Evolutionary conservation across 139 green algal species (phyloP), one percentile per base, ranked within the genome.

Genomic region (Pleodorina starrii): DNA sequence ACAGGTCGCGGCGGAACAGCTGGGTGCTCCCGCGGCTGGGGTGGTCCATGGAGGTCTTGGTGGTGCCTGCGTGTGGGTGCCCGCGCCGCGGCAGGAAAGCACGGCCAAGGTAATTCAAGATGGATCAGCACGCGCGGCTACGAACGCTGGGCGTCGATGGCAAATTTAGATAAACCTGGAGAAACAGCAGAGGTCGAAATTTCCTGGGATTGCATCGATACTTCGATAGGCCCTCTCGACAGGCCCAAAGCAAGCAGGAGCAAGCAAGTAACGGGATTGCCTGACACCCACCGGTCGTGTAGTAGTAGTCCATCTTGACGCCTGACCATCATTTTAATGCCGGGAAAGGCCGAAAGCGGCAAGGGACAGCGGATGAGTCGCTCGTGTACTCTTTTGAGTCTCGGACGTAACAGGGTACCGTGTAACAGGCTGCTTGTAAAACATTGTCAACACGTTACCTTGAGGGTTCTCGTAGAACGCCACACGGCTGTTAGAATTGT

Each of bases 41-140:
- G 76, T 94, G 89, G 40, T 94, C 63, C 89, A 94, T 90, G 44
- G 38, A 78, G 10, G 90, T 94, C 63, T 94, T 94, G 23, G 90
- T 80, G 23, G 89, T 94, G 12, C 91, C 89, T 85, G 89, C 21
- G 3, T 38, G n/a, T n/a, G n/a, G n/a, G n/a, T n/a, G n/a, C n/a
- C n/a, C n/a, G n/a, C n/a, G n/a, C n/a, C n/a, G n/a, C n/a, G n/a
- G n/a, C 32, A 57, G 16, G 12, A 40, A 21, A 75, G 27, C 35
- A 76, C 17, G 72, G 50, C 36, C 17, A 48, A 50, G 16, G 35
- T 48, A 25, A 9, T 23, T 10, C 32, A 66, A 66, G 29, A 66
- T 12, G 7, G 25, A 66, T 27, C 54, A 60, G 51, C 54, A 12
- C 25, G 25, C 25, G 54, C 54, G 25, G 29, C 54, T 32, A 66